Evolutionary conservation across 129 eudicot genomes (phyloP), one percentile per base, ranked within the genome.

Genomic region (Scalesia atractyloides): DNA sequence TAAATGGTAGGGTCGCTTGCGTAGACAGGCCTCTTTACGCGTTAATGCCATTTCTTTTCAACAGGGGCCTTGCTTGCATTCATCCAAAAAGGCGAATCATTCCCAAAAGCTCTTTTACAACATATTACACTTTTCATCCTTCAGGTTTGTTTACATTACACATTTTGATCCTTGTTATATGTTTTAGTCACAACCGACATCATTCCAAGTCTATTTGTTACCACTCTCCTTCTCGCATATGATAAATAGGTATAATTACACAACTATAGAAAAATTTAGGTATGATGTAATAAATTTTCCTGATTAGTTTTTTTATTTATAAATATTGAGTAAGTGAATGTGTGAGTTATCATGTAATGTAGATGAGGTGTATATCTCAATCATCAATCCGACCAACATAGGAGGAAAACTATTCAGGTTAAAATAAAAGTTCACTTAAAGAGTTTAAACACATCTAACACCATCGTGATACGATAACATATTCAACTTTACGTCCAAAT

Each of bases 31-130:
- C 20, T 18, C 68, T 43, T 64, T 41, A 78, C 82, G 82, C 77
- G 82, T 78, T 61, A 41, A n/a, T 16, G 51, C 66, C 54, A 62
- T 71, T 70, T 43, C 57, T n/a, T 64, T 78, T 70, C 30, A 50
- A 34, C 20, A 63, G 69, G 61, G 69, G 76, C 68, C 46, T 72
- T n/a, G n/a, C 19, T 7, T 3, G 24, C 46, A 20, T 33, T 34
- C 8, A 24, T 5, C 54, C 66, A 44, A 48, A 69, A 76, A 44
- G 67, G 15, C 30, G 12, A 17, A 76, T 76, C 52, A 22, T 60
- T 59, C 48, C 44, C 34, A 52, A 43, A 78, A 71, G 41, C 36
- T 52, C n/a, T 9, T 68, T 59, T 30, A 49, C 7, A 60, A 8
- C n/a, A 20, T 34, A 17, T 69, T 78, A 41, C 39, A 17, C 2